Evolutionary conservation across 2,329 filamentous ascomycete genomes (phyloP), one percentile per base, ranked within the genome.

Genomic region (Elsinoe necatrix): DNA sequence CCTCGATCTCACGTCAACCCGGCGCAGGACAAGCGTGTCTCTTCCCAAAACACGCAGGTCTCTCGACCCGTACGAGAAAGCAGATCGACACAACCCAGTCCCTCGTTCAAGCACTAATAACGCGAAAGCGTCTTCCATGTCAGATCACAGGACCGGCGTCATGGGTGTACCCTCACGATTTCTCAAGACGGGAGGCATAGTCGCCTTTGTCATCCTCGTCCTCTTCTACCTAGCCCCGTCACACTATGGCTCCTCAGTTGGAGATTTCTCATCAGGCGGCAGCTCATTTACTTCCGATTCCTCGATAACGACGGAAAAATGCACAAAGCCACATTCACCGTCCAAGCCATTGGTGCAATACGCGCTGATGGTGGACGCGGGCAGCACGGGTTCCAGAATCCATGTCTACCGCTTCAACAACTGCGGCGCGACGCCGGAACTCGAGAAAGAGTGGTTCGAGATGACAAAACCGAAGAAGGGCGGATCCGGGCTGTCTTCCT

Each of bases 351-450:
- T 98, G 63, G 85, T 96, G 60, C 93, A 98, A 70, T 98, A 97
- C 75, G 95, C 93, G 60, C 81, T 97, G 67, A 98, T 98, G 93
- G 89, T 98, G 67, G 93, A 98, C 73, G 93, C 93, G 48, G 93
- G 93, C 65, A 97, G 91, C 77, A 97, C 93, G 56, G 93, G 93
- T 60, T 97, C 93, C 59, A 87, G 93, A 65, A 96, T 98, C 69
- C 95, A 98, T 76, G 90, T 97, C 59, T 98, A 96, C 80, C 88
- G 90, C 69, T 98, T 97, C 82, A 97, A 97, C 79, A 97, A 97
- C 77, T 98, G 92, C 75, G 93, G 91, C 11, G 75, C 89, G 6
- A 91, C 91, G n/a, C 93, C 93, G 23, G 91, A 96, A 74, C 81
- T 98, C 52, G 93, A 98, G 74, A 77, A 84, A 68, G 93, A 98